Base-by-base conservation (phyloP, 2,329 filamentous ascomycete species). In the Pseudopithomyces chartarum region DNA sequence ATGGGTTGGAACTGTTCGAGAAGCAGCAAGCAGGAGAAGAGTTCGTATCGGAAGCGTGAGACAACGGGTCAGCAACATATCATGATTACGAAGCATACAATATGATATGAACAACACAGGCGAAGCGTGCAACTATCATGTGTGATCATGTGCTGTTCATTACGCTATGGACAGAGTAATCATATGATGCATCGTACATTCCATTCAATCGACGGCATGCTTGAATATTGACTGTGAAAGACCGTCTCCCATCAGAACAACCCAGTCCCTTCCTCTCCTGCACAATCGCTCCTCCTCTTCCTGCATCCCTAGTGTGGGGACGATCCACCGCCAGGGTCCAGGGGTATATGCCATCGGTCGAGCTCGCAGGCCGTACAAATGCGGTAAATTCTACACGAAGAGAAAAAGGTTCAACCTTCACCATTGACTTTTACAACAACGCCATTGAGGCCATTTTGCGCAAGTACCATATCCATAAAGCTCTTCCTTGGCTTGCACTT, bases 401-500 rank as follows among this genome's bases (percentile, higher is more conserved):
- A 34, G 17, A 19, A 11, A 29, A 20, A 15, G 26, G 44, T 59
- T 67, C 69, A 71, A 39, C 66, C 65, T 15, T 68, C 66, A 23
- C 69, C 66, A 22, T 69, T 71, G 22, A 70, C 55, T 11, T 57
- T 58, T 10, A 57, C 48, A 17, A 61, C 52, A 23, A 66, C 53
- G 32, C 64, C 63, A 29, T 66, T 70, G 10, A 65, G 46, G 6
- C 64, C 62, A 40, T 68, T 66, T 38, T 68, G 61, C 29, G 62
- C 66, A 5, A 72, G 59, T 2, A 73, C 62, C 49, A 71, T 66
- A 45, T 75, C 71, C 71, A 74, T 71, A 58, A 75, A 74, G 56
- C 70, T 75, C 53, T 75, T 75, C 42, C 69, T 54, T 11, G 71
- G 71, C 58, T 65, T 70, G 48, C 66, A 66, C 43, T 63, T 68